Evolutionary conservation across 805 yeast genomes (phyloP).

Genomic region (Starmerella sirachaensis): DNA sequence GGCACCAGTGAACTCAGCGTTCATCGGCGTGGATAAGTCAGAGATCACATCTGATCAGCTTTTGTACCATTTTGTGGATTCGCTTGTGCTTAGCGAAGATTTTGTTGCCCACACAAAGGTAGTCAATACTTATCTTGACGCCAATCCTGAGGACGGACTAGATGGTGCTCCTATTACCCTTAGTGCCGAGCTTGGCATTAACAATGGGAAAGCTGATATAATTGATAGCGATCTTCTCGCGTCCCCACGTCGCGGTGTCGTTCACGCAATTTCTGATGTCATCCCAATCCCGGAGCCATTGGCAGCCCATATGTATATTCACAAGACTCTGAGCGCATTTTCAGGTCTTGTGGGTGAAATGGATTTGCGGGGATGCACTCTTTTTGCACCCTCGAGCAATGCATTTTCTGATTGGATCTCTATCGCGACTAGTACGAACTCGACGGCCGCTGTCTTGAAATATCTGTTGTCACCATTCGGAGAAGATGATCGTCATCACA

Average conservation of each 20-base stretch:
- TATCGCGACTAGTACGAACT: constrained; percentile 1
- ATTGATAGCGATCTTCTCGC: constrained; percentile 22
- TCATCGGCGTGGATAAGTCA: constrained; percentile 27
- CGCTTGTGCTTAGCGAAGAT: constrained; percentile 13
- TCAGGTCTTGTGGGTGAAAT: constrained; percentile 13
- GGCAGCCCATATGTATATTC: constrained; percentile 12
- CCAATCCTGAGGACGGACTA: no score
- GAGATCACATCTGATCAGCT: constrained; percentile 19
- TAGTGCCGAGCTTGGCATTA: constrained; percentile 14
- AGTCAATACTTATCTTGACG: constrained; percentile 15
- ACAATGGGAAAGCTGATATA: constrained; percentile 14
- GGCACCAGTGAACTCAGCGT: constrained; percentile 76
- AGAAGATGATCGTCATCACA: constrained; percentile 11
- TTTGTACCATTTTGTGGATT: constrained; percentile 28
- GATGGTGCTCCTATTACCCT: constrained; percentile 17
- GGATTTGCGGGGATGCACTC: not conserved
- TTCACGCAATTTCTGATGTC: constrained; percentile 19
- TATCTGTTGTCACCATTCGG: constrained; percentile 20
- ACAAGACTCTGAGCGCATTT: constrained; percentile 11
- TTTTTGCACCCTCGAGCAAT: constrained; percentile 17
- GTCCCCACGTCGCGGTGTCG: constrained; percentile 22
- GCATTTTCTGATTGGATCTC: constrained; percentile 13
- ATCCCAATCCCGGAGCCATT: constrained; percentile 17
- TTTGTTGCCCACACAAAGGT: constrained; percentile 2
- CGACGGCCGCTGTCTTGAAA: constrained; percentile 10